Evolutionary conservation across 2,329 filamentous ascomycete genomes (phyloP).

Genomic region (Trichoderma asperellum): DNA sequence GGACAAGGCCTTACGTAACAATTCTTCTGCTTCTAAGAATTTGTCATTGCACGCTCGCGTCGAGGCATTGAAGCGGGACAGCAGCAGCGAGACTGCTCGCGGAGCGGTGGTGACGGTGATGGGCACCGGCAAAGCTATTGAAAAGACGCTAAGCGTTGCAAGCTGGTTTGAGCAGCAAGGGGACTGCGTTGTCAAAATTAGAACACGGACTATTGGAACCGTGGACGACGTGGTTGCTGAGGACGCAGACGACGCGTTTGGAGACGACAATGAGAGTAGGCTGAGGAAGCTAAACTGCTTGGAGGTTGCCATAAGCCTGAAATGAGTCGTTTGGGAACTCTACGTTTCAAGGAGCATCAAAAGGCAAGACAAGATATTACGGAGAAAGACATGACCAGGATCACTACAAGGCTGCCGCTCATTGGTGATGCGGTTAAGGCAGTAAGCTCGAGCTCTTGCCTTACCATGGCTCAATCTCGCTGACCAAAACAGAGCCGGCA

Average conservation of each 20-base stretch:
- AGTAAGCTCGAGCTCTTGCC: conserved; percentile 10
- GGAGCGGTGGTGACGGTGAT: conserved; percentile 58
- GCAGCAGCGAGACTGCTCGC: conserved; percentile 35
- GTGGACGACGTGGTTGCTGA: conserved; percentile 66
- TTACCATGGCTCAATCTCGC: neutral
- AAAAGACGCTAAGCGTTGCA: conserved; percentile 64
- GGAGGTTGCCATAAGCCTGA: conserved; percentile 53
- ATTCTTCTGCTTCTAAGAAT: conserved; percentile 52
- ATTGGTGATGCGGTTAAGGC: conserved; percentile 8
- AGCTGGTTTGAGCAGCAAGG: conserved; percentile 66
- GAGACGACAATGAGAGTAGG: conserved; percentile 45
- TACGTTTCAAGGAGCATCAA: neutral
- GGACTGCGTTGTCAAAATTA: conserved; percentile 61
- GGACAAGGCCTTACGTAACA: conserved; percentile 51
- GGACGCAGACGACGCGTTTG: conserved; percentile 39
- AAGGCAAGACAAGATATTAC: neutral
- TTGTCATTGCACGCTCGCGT: conserved; percentile 53
- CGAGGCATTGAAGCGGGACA: conserved; percentile 45
- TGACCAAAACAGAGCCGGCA: conserved; percentile 8
- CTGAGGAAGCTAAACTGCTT: conserved; percentile 56
- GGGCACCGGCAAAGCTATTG: conserved; percentile 69
- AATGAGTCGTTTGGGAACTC: conserved; percentile 40
- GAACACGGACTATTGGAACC: conserved; percentile 65
- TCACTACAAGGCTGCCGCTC: neutral
- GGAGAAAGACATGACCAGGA: neutral